Evolutionary conservation across 2,329 filamentous ascomycete genomes (phyloP).

Genomic region (Metarhizium anisopliae): DNA sequence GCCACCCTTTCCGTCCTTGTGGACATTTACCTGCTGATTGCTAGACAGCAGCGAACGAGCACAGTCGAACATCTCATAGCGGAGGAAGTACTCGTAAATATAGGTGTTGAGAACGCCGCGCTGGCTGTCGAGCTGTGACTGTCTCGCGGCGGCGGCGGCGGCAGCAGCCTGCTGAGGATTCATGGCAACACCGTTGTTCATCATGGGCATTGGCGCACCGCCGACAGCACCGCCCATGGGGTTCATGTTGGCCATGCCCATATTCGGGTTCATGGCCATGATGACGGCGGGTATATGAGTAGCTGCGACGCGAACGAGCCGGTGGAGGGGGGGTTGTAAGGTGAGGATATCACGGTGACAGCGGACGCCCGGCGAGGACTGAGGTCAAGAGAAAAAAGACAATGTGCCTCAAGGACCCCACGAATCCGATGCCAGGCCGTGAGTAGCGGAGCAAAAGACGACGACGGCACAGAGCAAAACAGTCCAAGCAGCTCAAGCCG

Average conservation of each 20-base stretch:
- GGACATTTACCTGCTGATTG: conserved; percentile 57
- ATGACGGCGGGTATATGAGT: conserved; percentile 6
- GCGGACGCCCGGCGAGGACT: conserved; percentile 8
- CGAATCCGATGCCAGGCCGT: neutral
- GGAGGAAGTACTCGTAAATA: conserved; percentile 87
- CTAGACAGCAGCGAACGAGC: conserved; percentile 64
- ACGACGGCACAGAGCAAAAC: neutral
- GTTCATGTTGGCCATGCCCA: conserved; percentile 60
- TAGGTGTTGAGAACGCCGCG: conserved; percentile 68
- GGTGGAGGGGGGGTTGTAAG: conserved; percentile 8
- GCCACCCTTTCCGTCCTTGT: conserved; percentile 62
- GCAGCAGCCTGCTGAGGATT: conserved; percentile 21
- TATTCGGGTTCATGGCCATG: conserved; percentile 49
- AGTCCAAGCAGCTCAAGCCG: conserved; percentile 17
- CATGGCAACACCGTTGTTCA: conserved; percentile 45
- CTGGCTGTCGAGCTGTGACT: conserved; percentile 35
- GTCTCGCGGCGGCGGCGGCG: conserved; percentile 22
- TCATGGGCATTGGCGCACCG: conserved; percentile 52
- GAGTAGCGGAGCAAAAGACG: neutral
- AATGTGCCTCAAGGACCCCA: conserved; percentile 5
- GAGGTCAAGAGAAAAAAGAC: conserved; percentile 7
- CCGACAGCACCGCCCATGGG: conserved; percentile 60
- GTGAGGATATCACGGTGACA: neutral
- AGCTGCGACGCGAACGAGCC: conserved; percentile 7
- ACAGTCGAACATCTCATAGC: conserved; percentile 74